Evolutionary conservation across 2,329 filamentous ascomycete genomes (phyloP).

Genomic region (Leptographium flavum): DNA sequence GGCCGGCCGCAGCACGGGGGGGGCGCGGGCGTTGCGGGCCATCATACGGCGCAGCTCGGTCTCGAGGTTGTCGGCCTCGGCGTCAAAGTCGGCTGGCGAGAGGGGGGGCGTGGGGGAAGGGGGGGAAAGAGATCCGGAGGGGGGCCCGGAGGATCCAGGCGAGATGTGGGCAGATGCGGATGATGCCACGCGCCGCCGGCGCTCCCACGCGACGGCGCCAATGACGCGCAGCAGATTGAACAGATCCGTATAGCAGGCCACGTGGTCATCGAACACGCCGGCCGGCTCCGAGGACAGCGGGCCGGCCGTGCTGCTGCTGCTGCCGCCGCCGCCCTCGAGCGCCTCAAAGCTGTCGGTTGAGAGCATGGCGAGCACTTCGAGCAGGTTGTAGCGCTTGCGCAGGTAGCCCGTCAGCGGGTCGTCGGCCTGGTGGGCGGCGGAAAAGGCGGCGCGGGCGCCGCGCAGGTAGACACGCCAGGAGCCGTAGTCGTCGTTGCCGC

Average conservation of each 20-base stretch:
- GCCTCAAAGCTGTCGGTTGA: slow-evolving; percentile 1
- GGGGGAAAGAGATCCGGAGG: no score
- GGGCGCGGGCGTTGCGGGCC: neutral
- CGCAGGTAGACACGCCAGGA: slow-evolving; percentile 1
- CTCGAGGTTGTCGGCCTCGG: slow-evolving; percentile 2
- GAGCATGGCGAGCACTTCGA: slow-evolving; percentile 2
- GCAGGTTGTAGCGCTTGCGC: neutral
- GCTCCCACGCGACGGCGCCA: slow-evolving; percentile 2
- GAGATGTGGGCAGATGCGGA: no score
- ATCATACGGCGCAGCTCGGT: neutral
- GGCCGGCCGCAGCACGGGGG: slow-evolving; percentile 1
- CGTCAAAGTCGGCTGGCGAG: neutral
- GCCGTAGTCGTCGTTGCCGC: slow-evolving; percentile 1
- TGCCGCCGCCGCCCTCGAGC: neutral
- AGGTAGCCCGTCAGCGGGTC: neutral
- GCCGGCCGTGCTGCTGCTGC: neutral
- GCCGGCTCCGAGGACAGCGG: neutral
- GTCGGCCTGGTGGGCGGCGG: neutral
- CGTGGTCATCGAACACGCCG: slow-evolving; percentile 1
- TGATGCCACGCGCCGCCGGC: no score
- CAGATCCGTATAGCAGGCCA: slow-evolving; percentile 2
- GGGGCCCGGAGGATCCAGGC: no score
- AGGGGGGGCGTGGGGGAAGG: no score
- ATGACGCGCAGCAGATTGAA: slow-evolving; percentile 1
- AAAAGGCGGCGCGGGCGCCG: neutral